Base-by-base conservation (phyloP, 352 stramenopile species). In the Phytophthora tubulina region DNA sequence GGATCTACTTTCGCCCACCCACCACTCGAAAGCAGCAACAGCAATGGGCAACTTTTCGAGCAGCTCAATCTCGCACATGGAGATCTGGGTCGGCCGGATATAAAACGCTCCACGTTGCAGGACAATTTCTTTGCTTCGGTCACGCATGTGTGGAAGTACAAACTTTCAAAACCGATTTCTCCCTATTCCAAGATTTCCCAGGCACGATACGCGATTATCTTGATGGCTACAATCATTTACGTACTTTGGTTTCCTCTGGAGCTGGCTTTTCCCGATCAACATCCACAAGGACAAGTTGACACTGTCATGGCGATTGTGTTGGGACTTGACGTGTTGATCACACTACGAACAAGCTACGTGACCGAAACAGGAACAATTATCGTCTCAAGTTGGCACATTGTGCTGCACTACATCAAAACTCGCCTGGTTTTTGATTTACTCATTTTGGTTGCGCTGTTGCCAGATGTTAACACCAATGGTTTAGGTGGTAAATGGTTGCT, bases 161-260 rank as follows among this genome's bases (percentile, higher is more conserved):
- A n/a, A 11, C 36, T 73, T 14, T 1, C 17, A 6, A 69, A 36
- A 2, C 79, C 81, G 0, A 64, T 87, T 13, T 85, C 79, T 4
- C 83, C 74, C 0, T 79, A 72, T 30, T 84, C 79, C 0, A 73
- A 38, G 0, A 32, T 79, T 2, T 74, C 72, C 5, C 73, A 76
- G 5, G 46, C 70, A 9, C 74, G 81, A 6, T 68, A 75, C 4
- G 36, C 49, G 0, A 9, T 76, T 3, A 50, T 84, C 2, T n/a
- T 82, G 36, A 7, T 80, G 27, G 54, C 60, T 5, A 75, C 79
- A 8, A 14, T 74, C 15, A 44, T 56, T 36, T 81, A 88, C 35
- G 49, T 80, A 0, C 38, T 88, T 6, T 73, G 60, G 21, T 81
- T 84, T 42, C 82, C 85, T 0, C 27, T 88, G 21, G 55, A 70